Evolutionary conservation across 2,329 filamentous ascomycete species (phyloP).

Genomic region (Colletotrichum shisoi): DNA sequence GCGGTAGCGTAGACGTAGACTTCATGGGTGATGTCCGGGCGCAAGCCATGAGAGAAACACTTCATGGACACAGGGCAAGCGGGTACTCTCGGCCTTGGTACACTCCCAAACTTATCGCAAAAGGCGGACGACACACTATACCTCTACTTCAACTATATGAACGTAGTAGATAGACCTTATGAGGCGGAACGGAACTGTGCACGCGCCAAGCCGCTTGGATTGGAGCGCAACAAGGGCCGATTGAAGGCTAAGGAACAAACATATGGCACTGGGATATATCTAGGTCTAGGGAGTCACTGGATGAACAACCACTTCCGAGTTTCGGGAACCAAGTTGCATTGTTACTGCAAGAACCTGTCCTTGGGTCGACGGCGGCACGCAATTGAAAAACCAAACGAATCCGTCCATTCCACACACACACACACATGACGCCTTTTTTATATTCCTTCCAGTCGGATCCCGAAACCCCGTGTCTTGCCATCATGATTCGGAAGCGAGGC

Average conservation of each 20-base stretch:
- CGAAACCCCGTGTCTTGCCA: constrained; percentile 35
- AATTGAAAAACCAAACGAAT: constrained; percentile 23
- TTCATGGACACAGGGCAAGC: background rate
- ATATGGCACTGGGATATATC: background rate
- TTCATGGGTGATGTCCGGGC: background rate
- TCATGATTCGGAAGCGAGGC: constrained; percentile 36
- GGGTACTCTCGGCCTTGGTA: background rate
- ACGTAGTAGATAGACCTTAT: too few relatives aligned
- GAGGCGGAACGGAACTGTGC: too few relatives aligned
- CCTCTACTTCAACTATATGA: too few relatives aligned
- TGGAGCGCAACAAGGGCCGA: background rate
- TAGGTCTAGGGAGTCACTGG: constrained; percentile 1
- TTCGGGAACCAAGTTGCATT: constrained; percentile 23
- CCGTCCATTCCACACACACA: constrained; percentile 35
- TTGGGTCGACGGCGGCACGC: constrained; percentile 20
- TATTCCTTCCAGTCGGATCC: constrained; percentile 26
- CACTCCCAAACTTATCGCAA: background rate
- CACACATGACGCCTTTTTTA: constrained; percentile 29
- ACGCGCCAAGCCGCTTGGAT: background rate
- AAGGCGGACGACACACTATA: too few relatives aligned
- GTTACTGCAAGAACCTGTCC: constrained; percentile 21
- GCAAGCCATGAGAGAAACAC: background rate
- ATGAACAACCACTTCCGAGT: background rate
- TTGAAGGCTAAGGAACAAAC: background rate
- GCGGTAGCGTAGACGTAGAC: background rate